Percentiles rank a stretch among this genome's conserved stretches.
Evolutionary conservation across 202 grass and related monocot genomes (phyloP).

Genomic region (Brachypodium distachyon): DNA sequence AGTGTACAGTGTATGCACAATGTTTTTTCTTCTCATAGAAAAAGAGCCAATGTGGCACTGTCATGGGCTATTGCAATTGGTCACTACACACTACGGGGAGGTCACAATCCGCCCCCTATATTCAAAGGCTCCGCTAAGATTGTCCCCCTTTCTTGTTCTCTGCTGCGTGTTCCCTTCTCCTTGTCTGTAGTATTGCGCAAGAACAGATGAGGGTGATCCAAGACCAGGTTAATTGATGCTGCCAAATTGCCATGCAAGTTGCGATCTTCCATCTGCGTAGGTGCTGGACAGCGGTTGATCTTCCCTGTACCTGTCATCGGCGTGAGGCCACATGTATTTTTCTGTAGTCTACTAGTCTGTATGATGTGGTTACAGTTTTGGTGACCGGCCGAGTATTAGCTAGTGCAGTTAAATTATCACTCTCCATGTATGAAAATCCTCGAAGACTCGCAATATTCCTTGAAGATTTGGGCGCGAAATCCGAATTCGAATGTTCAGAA

Average conservation of each 20-base stretch:
- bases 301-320: background rate
- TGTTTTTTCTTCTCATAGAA: background rate
- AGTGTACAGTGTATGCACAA: background rate
- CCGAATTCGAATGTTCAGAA: background rate
- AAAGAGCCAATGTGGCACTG: background rate
- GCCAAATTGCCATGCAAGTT: slow-evolving; percentile 12
- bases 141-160: slow-evolving; percentile 12
- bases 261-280: background rate
- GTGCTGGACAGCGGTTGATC: background rate
- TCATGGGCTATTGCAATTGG: slow-evolving; percentile 7
- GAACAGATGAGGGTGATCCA: slow-evolving; percentile 6
- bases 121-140: slow-evolving; percentile 30
- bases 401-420: too few species aligned
- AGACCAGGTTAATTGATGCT: background rate
- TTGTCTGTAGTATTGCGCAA: slow-evolving; percentile 22
- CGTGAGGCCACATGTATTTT: background rate
- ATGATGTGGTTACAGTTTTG: background rate
- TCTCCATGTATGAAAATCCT: background rate
- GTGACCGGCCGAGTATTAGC: background rate
- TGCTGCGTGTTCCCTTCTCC: slow-evolving; percentile 31
- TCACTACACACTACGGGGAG: background rate
- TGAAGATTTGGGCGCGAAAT: background rate
- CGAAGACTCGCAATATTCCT: background rate
- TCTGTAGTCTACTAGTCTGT: background rate
- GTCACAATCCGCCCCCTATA: slow-evolving; percentile 14